phyloP scores from a whole-genome alignment of 345 rosid genomes.

The Eucalyptus grandis region DNA sequence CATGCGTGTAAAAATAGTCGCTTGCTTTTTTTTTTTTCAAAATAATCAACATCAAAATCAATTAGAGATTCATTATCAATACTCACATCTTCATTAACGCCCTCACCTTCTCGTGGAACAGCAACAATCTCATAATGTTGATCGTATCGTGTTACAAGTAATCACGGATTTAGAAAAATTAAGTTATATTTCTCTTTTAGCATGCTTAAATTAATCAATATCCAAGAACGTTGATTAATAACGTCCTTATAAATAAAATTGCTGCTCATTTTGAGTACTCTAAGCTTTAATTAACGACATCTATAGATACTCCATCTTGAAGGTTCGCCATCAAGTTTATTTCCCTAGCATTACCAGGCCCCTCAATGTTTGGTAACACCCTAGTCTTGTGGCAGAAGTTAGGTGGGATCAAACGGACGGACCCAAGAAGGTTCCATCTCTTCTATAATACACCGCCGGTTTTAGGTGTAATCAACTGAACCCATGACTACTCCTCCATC shows the following conservation, averaged over 20 bases:
- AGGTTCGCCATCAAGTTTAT: background rate
- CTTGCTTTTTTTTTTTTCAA: background rate
- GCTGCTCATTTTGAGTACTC: background rate
- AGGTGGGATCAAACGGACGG: background rate
- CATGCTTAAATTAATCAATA: background rate
- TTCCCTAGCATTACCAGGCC: background rate
- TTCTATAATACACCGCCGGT: background rate
- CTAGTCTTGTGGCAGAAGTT: background rate
- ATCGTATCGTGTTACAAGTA: background rate
- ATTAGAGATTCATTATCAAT: fast-evolving
- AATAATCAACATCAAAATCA: fast-evolving
- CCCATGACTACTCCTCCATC: background rate
- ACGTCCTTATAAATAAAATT: background rate
- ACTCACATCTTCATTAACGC: fast-evolving
- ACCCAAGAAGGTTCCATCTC: background rate
- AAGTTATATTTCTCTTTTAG: background rate
- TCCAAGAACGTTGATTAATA: background rate
- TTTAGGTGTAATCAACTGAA: background rate
- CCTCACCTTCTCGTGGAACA: background rate
- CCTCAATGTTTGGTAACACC: background rate
- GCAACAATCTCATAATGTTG: background rate
- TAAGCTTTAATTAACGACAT: background rate
- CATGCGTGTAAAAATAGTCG: fast-evolving
- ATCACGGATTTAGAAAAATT: background rate
- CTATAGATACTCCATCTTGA: background rate